phyloP scores from a whole-genome alignment of 805 yeast species.

The Wilhelminamyces savonicus region DNA sequence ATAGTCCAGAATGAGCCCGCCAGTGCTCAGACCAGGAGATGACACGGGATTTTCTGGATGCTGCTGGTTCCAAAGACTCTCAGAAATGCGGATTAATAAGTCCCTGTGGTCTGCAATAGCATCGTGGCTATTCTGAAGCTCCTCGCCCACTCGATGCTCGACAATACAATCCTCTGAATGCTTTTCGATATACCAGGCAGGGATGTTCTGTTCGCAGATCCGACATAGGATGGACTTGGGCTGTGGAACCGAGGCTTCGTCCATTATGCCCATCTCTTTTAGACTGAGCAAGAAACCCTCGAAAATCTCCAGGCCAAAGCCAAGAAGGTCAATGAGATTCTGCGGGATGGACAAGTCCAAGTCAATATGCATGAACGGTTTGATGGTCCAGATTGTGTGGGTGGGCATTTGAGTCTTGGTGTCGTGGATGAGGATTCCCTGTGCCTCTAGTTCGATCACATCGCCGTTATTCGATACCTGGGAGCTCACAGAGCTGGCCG shows the following conservation, averaged over 20 bases:
- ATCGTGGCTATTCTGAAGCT: conserved; percentile 71
- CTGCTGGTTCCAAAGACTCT: conserved; percentile 23
- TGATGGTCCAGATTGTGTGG: conserved; percentile 90
- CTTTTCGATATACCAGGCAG: conserved; percentile 93
- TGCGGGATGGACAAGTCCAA: conserved; percentile 65
- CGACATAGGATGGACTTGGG: conserved; percentile 82
- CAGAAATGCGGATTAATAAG: conserved; percentile 39
- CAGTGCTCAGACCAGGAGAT: conserved; percentile 11
- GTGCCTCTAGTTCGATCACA: conserved; percentile 79
- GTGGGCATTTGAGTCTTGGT: conserved; percentile 50
- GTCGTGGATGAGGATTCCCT: conserved; percentile 79
- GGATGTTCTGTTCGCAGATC: conserved; percentile 86
- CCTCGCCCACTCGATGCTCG: conserved; percentile 78
- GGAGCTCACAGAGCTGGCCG: conserved; percentile 13
- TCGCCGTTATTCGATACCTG: conserved; percentile 50
- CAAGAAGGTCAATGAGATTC: conserved; percentile 65
- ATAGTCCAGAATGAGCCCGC: conserved; percentile 36
- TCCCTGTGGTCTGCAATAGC: conserved; percentile 63
- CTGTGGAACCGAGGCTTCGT: conserved; percentile 62
- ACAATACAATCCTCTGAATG: conserved; percentile 84
- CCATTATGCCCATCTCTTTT: conserved; percentile 56
- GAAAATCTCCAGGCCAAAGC: conserved; percentile 84
- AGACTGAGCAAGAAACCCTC: conserved; percentile 64
- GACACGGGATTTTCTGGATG: conserved; percentile 14
- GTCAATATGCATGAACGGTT: conserved; percentile 64